Evolutionary conservation across 441 rosid genomes (phyloP).

Genomic region (Geranium incanum): DNA sequence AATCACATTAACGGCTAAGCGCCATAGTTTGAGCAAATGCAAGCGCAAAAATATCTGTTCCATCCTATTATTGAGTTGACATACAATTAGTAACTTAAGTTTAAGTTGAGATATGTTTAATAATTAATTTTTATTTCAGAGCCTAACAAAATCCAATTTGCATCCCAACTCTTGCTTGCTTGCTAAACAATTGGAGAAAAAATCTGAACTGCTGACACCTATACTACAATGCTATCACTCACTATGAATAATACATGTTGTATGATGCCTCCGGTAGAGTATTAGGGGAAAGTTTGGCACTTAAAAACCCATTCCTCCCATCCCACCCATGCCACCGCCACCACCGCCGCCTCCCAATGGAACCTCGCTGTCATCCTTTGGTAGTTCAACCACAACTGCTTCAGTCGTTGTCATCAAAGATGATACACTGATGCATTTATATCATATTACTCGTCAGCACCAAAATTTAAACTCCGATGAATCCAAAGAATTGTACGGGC

Average conservation of each 20-base stretch:
- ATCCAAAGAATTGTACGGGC: background rate
- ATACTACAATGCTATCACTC: background rate
- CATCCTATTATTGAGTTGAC: no score
- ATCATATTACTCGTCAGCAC: background rate
- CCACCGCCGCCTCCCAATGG: conserved; percentile 40
- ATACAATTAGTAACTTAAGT: no score
- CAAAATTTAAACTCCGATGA: background rate
- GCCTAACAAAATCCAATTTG: no score
- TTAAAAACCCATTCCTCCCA: conserved; percentile 63
- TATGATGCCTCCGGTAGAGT: background rate
- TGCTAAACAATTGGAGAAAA: no score
- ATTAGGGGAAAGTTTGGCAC: background rate
- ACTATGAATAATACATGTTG: background rate
- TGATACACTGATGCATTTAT: conserved; percentile 43
- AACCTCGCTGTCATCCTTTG: conserved; percentile 61
- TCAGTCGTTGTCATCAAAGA: conserved; percentile 87
- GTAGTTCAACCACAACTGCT: conserved; percentile 67
- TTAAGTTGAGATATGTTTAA: no score
- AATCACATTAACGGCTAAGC: no score
- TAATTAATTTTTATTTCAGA: no score
- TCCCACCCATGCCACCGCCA: conserved; percentile 47
- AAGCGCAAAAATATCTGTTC: no score
- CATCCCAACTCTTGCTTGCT: no score
- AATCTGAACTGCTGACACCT: no score
- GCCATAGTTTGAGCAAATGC: no score